phyloP scores from a whole-genome alignment of 805 yeast species.

The Candida berthetii region DNA sequence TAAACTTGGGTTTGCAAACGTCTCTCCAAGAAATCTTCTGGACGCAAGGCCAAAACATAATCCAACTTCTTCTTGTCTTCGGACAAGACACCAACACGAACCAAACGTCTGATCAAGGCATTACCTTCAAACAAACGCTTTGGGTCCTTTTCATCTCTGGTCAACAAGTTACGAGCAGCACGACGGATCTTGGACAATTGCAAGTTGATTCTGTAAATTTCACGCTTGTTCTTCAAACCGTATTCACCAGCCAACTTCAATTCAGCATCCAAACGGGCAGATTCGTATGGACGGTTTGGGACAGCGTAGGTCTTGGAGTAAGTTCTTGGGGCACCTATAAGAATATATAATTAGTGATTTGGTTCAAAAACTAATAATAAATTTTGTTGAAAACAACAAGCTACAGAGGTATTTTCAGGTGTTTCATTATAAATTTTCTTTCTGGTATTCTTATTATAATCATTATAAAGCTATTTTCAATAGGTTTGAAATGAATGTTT shows the following conservation, averaged over 20 bases:
- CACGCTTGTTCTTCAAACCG: conserved; percentile 99
- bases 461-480: not conserved
- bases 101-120: conserved; percentile 99
- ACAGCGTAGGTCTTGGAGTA: conserved; percentile 99
- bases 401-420: conserved; percentile 1
- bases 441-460: not conserved
- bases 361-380: too few species aligned
- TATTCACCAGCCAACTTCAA: conserved; percentile 99
- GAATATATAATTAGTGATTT: not conserved
- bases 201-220: conserved; percentile 99
- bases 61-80: conserved; percentile 99
- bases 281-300: conserved; percentile 99
- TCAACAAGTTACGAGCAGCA: conserved; percentile 99
- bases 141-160: conserved; percentile 99
- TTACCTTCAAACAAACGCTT: conserved; percentile 99
- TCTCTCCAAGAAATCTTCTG: conserved; percentile 99
- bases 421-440: too few species aligned
- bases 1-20: conserved; percentile 99
- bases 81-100: conserved; percentile 96
- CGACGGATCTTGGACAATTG: conserved; percentile 99
- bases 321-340: conserved; percentile 94
- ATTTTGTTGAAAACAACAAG: not conserved
- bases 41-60: conserved; percentile 96
- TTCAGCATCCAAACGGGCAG: conserved; percentile 99
- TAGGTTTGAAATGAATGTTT: not conserved